Evolutionary conservation across 2,329 filamentous ascomycete species (phyloP), one percentile per base, ranked within the genome.

Genomic region (Phaeosphaeriaceae sp.): DNA sequence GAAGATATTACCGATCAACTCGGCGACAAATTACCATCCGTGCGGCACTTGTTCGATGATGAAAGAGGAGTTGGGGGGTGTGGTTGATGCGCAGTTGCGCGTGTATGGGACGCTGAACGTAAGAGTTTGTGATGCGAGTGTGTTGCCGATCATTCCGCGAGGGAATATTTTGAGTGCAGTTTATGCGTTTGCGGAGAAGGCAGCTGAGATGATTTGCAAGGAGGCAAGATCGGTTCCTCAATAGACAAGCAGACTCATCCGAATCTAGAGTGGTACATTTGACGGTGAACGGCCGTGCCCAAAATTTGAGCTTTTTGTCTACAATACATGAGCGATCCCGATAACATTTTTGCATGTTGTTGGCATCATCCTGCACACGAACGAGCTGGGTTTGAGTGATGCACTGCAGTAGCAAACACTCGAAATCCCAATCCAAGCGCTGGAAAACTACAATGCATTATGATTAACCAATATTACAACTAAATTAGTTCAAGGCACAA

Each of bases 21-120:
- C 63, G 3, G 54, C 62, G 11, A 69, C 66, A 0, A 61, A 67
- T 41, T 69, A 69, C 33, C 72, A 77, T 52, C 71, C 72, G 0
- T 56, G 70, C 6, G 72, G 77, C 1, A 77, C 75, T 7, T 76
- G 74, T 46, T 66, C 74, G 0, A 75, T 76, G 72, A 61, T 73
- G 67, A 51, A 61, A 1, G 58, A 61, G 33, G 69, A 73, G 11
- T 42, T 66, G 9, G 71, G 73, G 0, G 74, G 74, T 1, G 73
- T 76, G 4, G 72, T 77, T 11, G 72, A 76, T 48, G 52, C 58
- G 3, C 40, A 61, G 33, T 25, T 75, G 41, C 59, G 53, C 24
- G 73, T 77, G 10, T 69, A 76, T 48, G 74, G 74, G 1, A 70
- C 67, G 7, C 51, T 40, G 13, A 71, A 71, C 24, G 58, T 76